These are phyloP conservation scores for Apium graveolens DNA, from an alignment of 129 eudicot species.

Conservation along the genomic window DNA sequence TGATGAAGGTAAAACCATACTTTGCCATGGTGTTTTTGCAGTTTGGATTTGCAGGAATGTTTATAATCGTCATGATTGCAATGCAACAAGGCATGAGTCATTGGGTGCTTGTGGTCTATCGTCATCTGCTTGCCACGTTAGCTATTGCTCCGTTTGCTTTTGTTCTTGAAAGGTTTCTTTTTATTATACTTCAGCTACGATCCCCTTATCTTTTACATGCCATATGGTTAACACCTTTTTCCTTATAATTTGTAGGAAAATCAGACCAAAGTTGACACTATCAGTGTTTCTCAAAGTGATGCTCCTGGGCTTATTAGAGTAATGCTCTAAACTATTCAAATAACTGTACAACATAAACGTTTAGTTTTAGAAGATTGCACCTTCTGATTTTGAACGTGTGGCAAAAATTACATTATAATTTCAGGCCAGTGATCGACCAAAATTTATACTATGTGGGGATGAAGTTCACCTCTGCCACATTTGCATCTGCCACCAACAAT, in stretches of 20 bases:
- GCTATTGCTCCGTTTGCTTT: constrained; percentile 28
- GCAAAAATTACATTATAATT: background rate
- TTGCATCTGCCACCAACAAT: constrained; percentile 67
- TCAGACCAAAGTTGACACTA: constrained; percentile 67
- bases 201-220: background rate
- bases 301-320: constrained; percentile 71
- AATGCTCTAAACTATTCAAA: constrained; percentile 22
- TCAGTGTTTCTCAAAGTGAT: constrained; percentile 49
- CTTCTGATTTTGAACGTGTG: background rate
- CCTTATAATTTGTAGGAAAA: constrained; percentile 37
- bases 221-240: background rate
- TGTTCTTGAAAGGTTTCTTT: constrained; percentile 59
- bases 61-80: constrained; percentile 18
- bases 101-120: constrained; percentile 26
- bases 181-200: background rate
- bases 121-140: constrained; percentile 25
- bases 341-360: background rate
- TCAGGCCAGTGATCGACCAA: constrained; percentile 91
- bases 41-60: constrained; percentile 31
- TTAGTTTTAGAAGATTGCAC: background rate
- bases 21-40: constrained; percentile 27
- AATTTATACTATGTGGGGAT: constrained; percentile 77
- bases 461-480: constrained; percentile 81
- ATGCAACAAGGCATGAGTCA: constrained; percentile 26
- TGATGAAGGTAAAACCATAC: constrained; percentile 15